These are phyloP conservation scores for Botrytis paeoniae DNA, from an alignment of 2,329 filamentous ascomycete genomes.

Conservation along the genomic window DNA sequence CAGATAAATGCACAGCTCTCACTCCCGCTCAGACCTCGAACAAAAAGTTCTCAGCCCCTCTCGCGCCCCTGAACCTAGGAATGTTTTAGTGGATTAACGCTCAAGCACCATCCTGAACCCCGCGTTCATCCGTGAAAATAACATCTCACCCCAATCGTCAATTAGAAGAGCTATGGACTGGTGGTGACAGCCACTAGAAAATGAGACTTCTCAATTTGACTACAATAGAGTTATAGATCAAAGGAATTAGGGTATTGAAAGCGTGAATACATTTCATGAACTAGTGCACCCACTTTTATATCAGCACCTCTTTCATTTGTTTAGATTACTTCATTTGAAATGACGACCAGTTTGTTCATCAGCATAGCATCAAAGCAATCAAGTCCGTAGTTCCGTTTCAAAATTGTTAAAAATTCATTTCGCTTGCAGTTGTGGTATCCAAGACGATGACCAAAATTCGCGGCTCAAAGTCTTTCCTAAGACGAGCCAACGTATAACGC, in stretches of 20 bases:
- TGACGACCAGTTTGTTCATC: neutral
- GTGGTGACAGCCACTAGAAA: neutral
- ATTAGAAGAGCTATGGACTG: too few relatives aligned
- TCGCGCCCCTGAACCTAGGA: neutral
- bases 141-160: neutral
- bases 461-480: neutral
- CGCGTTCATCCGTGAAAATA: neutral
- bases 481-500: conserved; percentile 3
- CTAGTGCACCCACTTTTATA: neutral
- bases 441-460: neutral
- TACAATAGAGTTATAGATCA: neutral
- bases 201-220: neutral
- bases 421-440: conserved; percentile 1
- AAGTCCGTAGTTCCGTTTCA: neutral
- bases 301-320: neutral
- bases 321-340: neutral
- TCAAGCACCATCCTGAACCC: neutral
- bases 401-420: neutral
- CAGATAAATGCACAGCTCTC: too few relatives aligned
- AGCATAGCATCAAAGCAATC: neutral
- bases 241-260: neutral
- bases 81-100: neutral
- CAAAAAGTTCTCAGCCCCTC: neutral
- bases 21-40: too few relatives aligned
- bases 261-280: neutral